A percentile compares a stretch with the other conserved stretches of the same genome.
Conservation (phyloP, 2,329 filamentous ascomycete genomes). For the Trichoderma sp. region DNA sequence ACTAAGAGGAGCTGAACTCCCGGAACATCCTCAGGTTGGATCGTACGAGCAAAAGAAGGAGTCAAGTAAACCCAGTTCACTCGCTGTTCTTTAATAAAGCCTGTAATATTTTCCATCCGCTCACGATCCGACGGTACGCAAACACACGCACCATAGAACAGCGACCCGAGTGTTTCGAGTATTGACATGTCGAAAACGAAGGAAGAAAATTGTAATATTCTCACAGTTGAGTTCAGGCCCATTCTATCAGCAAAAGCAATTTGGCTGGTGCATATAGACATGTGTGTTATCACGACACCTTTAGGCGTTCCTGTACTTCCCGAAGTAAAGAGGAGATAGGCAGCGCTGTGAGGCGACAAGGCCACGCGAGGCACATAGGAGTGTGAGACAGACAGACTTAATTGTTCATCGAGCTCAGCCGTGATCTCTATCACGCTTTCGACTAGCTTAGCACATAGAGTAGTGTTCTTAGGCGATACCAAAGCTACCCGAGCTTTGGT, state of each 20-base stretch:
- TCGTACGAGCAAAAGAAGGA: background rate
- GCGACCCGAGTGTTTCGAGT: background rate
- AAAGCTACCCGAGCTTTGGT: background rate
- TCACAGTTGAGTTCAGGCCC: background rate
- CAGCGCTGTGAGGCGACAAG: background rate
- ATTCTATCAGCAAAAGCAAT: background rate
- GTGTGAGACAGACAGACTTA: background rate
- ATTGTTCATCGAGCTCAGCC: background rate
- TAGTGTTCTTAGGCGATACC: background rate
- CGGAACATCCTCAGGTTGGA: background rate
- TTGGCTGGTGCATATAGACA: slow-evolving; percentile 4
- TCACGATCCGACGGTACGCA: background rate
- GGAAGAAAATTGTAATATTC: background rate
- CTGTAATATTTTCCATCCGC: background rate
- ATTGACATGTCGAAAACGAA: background rate
- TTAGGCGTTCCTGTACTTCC: slow-evolving; percentile 24
- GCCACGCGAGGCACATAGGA: background rate
- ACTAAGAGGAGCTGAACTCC: slow-evolving; percentile 11
- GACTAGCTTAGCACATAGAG: background rate
- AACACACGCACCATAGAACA: background rate
- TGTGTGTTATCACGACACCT: slow-evolving; percentile 28
- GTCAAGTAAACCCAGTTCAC: slow-evolving; percentile 2
- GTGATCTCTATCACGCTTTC: background rate
- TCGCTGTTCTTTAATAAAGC: background rate
- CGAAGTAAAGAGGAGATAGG: slow-evolving; percentile 29